These are phyloP conservation scores for Psilocybe cubensis DNA, from an alignment of 768 basidiomycete species.

Conservation along the genomic window DNA sequence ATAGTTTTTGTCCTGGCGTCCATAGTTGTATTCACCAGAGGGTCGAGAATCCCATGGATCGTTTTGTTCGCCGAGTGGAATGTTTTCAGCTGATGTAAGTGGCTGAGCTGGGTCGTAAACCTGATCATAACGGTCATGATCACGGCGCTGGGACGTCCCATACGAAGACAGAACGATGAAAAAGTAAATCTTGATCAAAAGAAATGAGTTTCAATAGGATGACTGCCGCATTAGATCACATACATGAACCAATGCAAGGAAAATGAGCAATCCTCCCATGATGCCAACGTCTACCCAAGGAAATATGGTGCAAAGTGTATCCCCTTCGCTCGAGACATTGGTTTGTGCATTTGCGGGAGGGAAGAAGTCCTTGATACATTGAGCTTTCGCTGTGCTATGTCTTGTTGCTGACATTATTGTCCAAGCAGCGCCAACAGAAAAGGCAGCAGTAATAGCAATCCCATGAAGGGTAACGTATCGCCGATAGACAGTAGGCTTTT, in stretches of 20 bases:
- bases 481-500: slow-evolving; percentile 65
- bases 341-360: slow-evolving; percentile 39
- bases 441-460: slow-evolving; percentile 56
- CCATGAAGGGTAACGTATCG: slow-evolving; percentile 73
- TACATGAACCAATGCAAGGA: slow-evolving; percentile 81
- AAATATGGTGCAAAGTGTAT: slow-evolving; percentile 86
- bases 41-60: slow-evolving; percentile 74
- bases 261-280: slow-evolving; percentile 87
- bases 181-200: slow-evolving; percentile 47
- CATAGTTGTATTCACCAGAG: slow-evolving; percentile 43
- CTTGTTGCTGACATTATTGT: slow-evolving; percentile 77
- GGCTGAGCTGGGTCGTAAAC: slow-evolving; percentile 63
- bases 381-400: slow-evolving; percentile 70
- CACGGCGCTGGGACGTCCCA: slow-evolving; percentile 70
- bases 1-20: slow-evolving; percentile 32
- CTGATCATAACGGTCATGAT: slow-evolving; percentile 80
- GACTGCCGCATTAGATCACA: slow-evolving; percentile 21
- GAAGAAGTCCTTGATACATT: slow-evolving; percentile 69
- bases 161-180: slow-evolving; percentile 59
- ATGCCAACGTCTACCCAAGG: slow-evolving; percentile 92
- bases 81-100: slow-evolving; percentile 51
- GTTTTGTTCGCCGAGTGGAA: slow-evolving; percentile 64
- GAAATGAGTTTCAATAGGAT: not conserved
- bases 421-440: slow-evolving; percentile 82
- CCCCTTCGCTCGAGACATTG: slow-evolving; percentile 49